Base-by-base conservation (phyloP, 768 basidiomycete genomes). In the Mycena rebaudengoi region DNA sequence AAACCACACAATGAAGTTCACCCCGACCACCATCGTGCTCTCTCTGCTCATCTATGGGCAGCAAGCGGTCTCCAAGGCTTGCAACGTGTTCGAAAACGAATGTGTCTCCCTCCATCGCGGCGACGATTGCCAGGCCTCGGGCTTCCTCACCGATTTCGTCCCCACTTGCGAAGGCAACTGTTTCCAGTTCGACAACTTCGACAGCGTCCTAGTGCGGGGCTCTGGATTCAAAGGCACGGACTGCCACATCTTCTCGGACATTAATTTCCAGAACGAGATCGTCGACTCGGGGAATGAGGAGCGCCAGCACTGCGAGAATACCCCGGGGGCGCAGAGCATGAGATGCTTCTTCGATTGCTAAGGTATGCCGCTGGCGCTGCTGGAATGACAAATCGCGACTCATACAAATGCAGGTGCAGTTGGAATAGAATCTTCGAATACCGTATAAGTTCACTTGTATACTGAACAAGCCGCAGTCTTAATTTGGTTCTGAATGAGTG, bases 161-260 rank as follows among this genome's bases (percentile, higher is more conserved):
- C 54, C 54, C 25, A 56, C 54, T 41, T 56, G 54, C 54, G 41
- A 20, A 7, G 52, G 52, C 21, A 54, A 54, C 37, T 54, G 52
- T 25, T 54, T 54, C 52, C 52, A 54, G 37, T 54, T 23, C 54
- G 39, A 25, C 54, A 56, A 30, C 41, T 56, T 56, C n/a, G 41
- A 44, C 54, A 56, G 54, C 41, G 4, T 56, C 20, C n/a, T 21
- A 11, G 41, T 56, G 32, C 5, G 32, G 41, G 54, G 54, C 8
- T 20, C 8, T 21, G 4, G 26, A 6, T 20, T 56, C 41, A 0
- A 32, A 26, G 54, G 54, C 2, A 56, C 54, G n/a, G 54, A 56
- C 18, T 56, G 54, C 41, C 41, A 44, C 29, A 30, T 21, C 1
- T 56, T 43, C 29, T 56, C 54, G 40, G 54, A 56, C 29, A 3